phyloP scores from a whole-genome alignment of 2,329 filamentous ascomycete species.

The Penicillium oxalicum region DNA sequence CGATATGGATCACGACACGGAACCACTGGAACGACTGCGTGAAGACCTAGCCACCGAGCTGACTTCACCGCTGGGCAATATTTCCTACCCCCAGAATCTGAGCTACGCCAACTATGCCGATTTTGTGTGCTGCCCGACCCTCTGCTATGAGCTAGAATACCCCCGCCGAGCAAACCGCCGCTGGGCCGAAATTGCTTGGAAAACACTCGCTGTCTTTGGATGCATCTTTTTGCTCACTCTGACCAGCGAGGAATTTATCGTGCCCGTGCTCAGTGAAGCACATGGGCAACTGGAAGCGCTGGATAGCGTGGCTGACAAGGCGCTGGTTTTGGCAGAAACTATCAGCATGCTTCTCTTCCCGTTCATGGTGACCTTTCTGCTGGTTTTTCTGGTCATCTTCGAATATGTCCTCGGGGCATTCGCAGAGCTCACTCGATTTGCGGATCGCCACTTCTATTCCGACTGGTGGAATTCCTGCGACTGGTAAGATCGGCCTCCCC shows the following conservation, averaged over 20 bases:
- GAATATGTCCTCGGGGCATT: conserved; percentile 94
- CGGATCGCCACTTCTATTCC: conserved; percentile 86
- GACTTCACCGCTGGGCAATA: conserved; percentile 79
- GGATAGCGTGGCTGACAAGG: conserved; percentile 55
- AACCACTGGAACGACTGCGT: conserved; percentile 62
- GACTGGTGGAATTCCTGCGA: conserved; percentile 62
- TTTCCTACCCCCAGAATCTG: conserved; percentile 86
- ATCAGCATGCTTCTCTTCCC: conserved; percentile 90
- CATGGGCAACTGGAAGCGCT: conserved; percentile 47
- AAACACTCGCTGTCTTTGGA: conserved; percentile 84
- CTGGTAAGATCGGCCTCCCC: conserved; percentile 30
- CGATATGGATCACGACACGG: conserved; percentile 36
- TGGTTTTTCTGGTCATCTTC: conserved; percentile 97
- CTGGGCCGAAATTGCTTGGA: conserved; percentile 76
- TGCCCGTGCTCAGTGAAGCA: conserved; percentile 77
- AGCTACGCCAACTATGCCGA: conserved; percentile 76
- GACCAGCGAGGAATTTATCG: conserved; percentile 89
- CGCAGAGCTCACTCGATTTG: conserved; percentile 88
- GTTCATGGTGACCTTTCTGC: conserved; percentile 91
- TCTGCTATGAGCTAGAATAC: conserved; percentile 97
- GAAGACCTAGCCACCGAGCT: conserved; percentile 86
- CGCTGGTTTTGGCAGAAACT: conserved; percentile 78
- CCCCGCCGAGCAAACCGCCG: conserved; percentile 69
- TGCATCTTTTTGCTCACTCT: conserved; percentile 93
- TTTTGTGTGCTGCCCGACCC: conserved; percentile 83